These are phyloP conservation scores for Mycena albidolilacea DNA, from an alignment of 768 basidiomycete species.

Conservation along the genomic window DNA sequence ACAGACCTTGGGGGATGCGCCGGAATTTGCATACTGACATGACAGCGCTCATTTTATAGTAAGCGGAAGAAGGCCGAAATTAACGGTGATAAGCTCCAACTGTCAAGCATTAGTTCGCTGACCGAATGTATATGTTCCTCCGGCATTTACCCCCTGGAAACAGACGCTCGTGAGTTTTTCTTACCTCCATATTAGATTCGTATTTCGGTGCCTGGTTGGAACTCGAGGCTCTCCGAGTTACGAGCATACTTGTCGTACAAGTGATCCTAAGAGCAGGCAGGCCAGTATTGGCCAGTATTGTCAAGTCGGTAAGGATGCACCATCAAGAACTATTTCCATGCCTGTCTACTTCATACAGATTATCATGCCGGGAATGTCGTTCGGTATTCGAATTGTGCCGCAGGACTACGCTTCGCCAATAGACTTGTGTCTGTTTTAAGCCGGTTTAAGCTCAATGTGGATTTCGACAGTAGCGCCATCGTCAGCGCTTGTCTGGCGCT, in stretches of 20 bases:
- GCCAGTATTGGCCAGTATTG: too few relatives aligned
- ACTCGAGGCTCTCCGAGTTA: too few relatives aligned
- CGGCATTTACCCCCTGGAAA: background rate
- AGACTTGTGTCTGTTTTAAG: too few relatives aligned
- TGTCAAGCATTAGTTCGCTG: background rate
- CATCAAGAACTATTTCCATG: too few relatives aligned
- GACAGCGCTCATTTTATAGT: background rate
- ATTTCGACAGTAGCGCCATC: background rate
- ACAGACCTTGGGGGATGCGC: background rate
- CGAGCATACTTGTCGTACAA: too few relatives aligned
- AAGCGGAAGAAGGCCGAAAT: background rate
- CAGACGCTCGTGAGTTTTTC: background rate
- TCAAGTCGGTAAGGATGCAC: too few relatives aligned
- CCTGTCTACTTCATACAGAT: too few relatives aligned
- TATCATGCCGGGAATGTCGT: too few relatives aligned
- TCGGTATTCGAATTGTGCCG: too few relatives aligned
- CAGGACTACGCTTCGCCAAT: too few relatives aligned
- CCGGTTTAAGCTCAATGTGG: background rate
- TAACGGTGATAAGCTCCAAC: background rate
- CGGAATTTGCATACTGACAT: background rate
- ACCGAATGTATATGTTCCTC: background rate
- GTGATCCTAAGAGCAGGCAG: too few relatives aligned
- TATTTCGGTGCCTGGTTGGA: too few relatives aligned
- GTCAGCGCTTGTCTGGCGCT: background rate
- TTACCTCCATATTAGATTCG: background rate